phyloP scores from a whole-genome alignment of 73 alveolate genomes.

The Blepharisma stoltei region DNA sequence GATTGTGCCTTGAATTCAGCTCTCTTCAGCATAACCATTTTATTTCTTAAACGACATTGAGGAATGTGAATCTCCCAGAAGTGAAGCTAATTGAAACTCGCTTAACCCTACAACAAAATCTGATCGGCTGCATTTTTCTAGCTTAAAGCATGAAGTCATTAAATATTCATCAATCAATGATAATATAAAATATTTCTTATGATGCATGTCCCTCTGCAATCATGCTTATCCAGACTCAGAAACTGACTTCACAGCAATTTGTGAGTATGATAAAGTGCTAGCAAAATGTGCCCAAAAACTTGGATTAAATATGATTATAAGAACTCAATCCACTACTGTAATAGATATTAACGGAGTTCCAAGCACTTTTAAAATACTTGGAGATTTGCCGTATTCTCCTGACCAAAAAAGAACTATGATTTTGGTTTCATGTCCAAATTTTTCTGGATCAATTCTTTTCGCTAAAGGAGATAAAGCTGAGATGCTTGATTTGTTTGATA shows the following conservation, averaged over 20 bases:
- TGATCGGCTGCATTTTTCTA: no score
- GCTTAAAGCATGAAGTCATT: no score
- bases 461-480: background rate
- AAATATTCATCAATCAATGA: no score
- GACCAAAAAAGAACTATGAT: background rate
- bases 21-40: no score
- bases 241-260: background rate
- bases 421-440: background rate
- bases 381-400: background rate
- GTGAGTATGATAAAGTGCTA: conserved; percentile 5
- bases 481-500: background rate
- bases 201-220: background rate
- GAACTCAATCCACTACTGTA: background rate
- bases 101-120: no score
- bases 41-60: no score
- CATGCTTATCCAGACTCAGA: conserved; percentile 10
- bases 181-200: no score
- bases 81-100: no score
- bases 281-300: background rate
- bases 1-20: no score
- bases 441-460: background rate
- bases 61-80: no score
- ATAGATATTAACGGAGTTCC: background rate
- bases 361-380: background rate
- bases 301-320: background rate